phyloP scores from a whole-genome alignment of 495 filamentous ascomycete species.

The Penicillium verhagenii region DNA sequence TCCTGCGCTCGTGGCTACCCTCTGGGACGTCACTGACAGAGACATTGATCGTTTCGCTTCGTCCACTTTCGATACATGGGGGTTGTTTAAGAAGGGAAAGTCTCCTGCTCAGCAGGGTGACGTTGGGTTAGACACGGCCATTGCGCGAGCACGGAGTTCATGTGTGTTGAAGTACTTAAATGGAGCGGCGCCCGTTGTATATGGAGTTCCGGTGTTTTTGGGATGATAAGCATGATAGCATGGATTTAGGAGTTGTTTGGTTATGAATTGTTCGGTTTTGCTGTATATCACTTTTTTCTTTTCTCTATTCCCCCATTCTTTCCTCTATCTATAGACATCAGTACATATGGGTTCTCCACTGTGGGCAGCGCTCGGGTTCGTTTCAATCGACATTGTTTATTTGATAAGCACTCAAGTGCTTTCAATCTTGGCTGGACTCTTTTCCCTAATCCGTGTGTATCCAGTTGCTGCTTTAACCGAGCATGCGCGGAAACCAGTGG shows the following conservation, averaged over 20 bases:
- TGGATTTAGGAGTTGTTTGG: not conserved
- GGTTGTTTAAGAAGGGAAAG: conserved; percentile 52
- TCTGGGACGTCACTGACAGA: conserved; percentile 97
- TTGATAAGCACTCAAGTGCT: not conserved
- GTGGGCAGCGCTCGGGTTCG: conserved; percentile 18
- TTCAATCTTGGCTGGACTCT: conserved; percentile 2
- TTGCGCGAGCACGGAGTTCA: conserved; percentile 64
- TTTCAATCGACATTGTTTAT: conserved; percentile 1
- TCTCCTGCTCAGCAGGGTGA: not conserved
- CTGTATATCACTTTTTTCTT: not conserved
- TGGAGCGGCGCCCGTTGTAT: conserved; percentile 87
- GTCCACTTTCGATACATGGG: conserved; percentile 78
- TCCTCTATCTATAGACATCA: not conserved
- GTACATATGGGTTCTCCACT: conserved; percentile 16
- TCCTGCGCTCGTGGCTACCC: conserved; percentile 79
- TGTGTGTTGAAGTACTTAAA: conserved; percentile 90
- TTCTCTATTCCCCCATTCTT: not conserved
- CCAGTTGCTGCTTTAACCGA: not conserved
- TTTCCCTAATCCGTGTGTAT: conserved; percentile 11
- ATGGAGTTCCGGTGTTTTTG: conserved; percentile 91
- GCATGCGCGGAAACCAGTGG: conserved; percentile 3
- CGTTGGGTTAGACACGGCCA: conserved; percentile 69
- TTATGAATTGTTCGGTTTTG: not conserved
- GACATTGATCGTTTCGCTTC: conserved; percentile 92
- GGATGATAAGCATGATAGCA: conserved; percentile 28